Base-by-base conservation (phyloP, 2,329 filamentous ascomycete species). In the Lasiodiplodia hormozganensis region DNA sequence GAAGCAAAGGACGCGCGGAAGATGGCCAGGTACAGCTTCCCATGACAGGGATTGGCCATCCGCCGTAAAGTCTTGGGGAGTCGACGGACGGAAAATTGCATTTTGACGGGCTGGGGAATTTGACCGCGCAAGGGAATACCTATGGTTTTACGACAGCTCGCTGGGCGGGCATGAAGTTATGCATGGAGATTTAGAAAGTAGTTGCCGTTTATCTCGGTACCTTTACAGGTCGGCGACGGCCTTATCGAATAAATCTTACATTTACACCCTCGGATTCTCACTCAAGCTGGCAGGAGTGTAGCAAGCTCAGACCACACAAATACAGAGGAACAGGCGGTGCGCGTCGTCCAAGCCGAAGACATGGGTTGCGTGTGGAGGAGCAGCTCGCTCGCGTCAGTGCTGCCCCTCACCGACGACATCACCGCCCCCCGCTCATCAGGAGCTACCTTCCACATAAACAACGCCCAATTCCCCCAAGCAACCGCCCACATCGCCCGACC, bases 361-460 rank as follows among this genome's bases (percentile, higher is more conserved):
- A 23, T 49, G 47, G 11, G 28, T 52, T 52, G 23, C 31, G 60
- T 43, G 60, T 25, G 47, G 47, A 25, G 58, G 49, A 64, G 60
- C 43, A 47, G 43, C 43, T 64, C 23, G 60, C 28, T 7, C 31
- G 18, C 36, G 56, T 58, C 54, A 36, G 56, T 23, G 56, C 60
- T 23, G 56, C 60, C 60, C 60, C 60, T 64, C 60, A 52, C 60
- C 60, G 60, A 52, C 60, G 60, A 64, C 60, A 64, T 64, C 60
- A 52, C 60, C 60, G 60, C 43, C 58, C 53, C 53, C 52, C 16
- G 53, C 38, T 18, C 65, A 60, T 67, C 65, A 67, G 65, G 65
- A 67, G 65, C 43, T 47, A 47, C 65, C 43, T 47, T 8, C 65
- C 60, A 67, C 54, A 67, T 60, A 53, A 60, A 67, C 65, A 67